phyloP scores from a whole-genome alignment of 2,329 filamentous ascomycete species.

The Ceratocystis smalleyi region DNA sequence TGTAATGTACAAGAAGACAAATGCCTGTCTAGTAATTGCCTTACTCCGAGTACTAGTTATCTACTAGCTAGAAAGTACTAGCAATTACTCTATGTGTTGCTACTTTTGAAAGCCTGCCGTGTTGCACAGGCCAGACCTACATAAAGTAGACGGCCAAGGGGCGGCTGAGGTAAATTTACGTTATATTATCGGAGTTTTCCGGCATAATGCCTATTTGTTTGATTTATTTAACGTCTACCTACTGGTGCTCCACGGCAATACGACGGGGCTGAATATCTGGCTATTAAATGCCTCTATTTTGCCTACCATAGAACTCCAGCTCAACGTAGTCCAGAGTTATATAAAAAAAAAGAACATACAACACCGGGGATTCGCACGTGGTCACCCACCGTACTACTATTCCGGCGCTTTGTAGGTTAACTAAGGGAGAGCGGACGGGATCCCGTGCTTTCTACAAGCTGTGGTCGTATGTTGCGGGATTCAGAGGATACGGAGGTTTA shows the following conservation, averaged over 20 bases:
- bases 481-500: no score
- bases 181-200: background rate
- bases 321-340: no score
- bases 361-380: background rate
- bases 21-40: background rate
- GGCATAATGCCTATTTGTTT: background rate
- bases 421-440: constrained; percentile 12
- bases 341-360: background rate
- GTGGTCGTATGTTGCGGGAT: background rate
- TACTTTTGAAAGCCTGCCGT: background rate
- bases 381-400: constrained; percentile 10
- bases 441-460: constrained; percentile 11
- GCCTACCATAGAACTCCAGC: no score
- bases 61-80: no score
- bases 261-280: background rate
- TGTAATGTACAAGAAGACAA: background rate
- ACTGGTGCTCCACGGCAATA: background rate
- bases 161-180: background rate
- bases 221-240: no score
- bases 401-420: constrained; percentile 9
- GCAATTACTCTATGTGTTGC: no score
- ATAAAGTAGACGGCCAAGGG: background rate
- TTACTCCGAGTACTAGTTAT: background rate
- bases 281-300: no score
- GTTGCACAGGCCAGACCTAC: background rate